Evolutionary conservation across 2,329 filamentous ascomycete species (phyloP).

Genomic region (Teratosphaeriaceae sp.): DNA sequence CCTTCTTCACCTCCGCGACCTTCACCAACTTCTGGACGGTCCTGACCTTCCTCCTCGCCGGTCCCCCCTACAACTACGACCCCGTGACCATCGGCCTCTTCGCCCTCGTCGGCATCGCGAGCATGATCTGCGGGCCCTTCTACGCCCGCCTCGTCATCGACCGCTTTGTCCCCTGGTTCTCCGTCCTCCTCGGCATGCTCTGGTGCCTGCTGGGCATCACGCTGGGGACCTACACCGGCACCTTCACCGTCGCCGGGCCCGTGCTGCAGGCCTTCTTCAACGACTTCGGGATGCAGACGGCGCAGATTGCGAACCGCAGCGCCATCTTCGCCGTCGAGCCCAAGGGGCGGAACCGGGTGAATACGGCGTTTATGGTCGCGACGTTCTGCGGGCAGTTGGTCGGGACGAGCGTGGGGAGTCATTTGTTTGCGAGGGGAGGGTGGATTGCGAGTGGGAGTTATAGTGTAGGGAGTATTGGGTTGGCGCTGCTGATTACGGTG

Average conservation of each 20-base stretch:
- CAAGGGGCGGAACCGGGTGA: constrained; percentile 65
- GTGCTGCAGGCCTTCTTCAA: constrained; percentile 64
- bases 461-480: constrained; percentile 49
- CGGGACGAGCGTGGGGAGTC: constrained; percentile 50
- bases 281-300: constrained; percentile 66
- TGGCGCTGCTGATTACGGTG: constrained; percentile 38
- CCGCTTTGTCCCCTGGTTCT: constrained; percentile 60
- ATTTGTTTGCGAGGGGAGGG: constrained; percentile 49
- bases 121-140: constrained; percentile 60
- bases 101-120: constrained; percentile 66
- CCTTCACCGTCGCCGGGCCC: constrained; percentile 60
- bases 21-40: constrained; percentile 70
- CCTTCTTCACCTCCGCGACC: constrained; percentile 54
- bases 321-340: constrained; percentile 66
- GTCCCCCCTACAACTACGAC: constrained; percentile 60
- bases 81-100: constrained; percentile 69
- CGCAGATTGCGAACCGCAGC: constrained; percentile 65
- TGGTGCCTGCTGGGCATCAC: constrained; percentile 56
- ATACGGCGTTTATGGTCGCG: constrained; percentile 75
- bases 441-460: constrained; percentile 53
- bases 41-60: constrained; percentile 69
- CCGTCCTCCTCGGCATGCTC: constrained; percentile 55
- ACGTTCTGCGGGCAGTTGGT: constrained; percentile 70
- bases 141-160: constrained; percentile 67
- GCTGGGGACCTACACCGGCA: constrained; percentile 63